Conservation (phyloP, 768 basidiomycete genomes). For the Steccherinum ochraceum region DNA sequence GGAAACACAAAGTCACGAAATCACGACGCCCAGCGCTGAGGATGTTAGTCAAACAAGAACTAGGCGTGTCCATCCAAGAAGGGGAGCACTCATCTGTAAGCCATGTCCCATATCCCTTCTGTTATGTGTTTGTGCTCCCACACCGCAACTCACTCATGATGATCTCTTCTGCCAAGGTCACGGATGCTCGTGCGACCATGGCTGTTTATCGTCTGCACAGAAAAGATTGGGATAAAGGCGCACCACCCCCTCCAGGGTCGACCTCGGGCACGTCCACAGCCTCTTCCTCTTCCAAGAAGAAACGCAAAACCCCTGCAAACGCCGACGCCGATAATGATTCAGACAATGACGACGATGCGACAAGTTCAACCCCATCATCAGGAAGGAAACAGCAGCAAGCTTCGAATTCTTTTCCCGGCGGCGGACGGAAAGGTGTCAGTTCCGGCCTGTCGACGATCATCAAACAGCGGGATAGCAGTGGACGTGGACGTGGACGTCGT, state of each 20-base stretch:
- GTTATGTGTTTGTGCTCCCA: too few species aligned
- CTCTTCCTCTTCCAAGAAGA: slow-evolving; percentile 5
- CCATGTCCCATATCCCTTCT: slow-evolving; percentile 7
- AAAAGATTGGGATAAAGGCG: slow-evolving; percentile 64
- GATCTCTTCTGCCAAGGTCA: slow-evolving; percentile 47
- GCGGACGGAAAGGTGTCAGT: slow-evolving; percentile 58
- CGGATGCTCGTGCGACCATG: slow-evolving; percentile 93
- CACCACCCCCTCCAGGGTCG: background rate
- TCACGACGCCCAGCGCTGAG: slow-evolving; percentile 71
- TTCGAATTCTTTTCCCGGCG: slow-evolving; percentile 32
- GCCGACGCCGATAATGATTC: background rate
- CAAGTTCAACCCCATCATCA: background rate
- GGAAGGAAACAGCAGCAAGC: slow-evolving; percentile 3
- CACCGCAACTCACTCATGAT: background rate
- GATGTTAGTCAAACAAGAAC: slow-evolving; percentile 71
- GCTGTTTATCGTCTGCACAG: slow-evolving; percentile 82
- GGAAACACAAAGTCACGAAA: slow-evolving; percentile 53
- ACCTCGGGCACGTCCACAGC: background rate
- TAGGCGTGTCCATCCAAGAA: slow-evolving; percentile 73
- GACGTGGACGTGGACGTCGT: slow-evolving; percentile 1
- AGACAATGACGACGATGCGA: background rate
- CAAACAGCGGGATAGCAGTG: slow-evolving; percentile 24
- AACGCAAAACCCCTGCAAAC: slow-evolving; percentile 12
- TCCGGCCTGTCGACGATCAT: slow-evolving; percentile 53
- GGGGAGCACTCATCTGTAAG: slow-evolving; percentile 91